Base-by-base conservation (phyloP, 2,329 filamentous ascomycete species). In the Arthrobotrys musiformis region DNA sequence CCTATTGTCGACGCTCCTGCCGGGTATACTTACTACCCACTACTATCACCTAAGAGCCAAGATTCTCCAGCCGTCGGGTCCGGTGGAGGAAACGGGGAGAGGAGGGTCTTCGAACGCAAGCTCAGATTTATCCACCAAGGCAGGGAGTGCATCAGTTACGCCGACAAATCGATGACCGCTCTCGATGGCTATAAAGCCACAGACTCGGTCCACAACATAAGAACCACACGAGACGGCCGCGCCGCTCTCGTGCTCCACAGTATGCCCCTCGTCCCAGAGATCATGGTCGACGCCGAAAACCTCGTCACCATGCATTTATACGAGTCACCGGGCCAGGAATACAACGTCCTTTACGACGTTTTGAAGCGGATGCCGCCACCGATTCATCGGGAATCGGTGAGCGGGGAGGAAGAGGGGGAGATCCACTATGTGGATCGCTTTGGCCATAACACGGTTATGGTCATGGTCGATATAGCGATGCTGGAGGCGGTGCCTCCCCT, bases 391-490 rank as follows among this genome's bases (percentile, higher is more conserved):
- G 22, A 11, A 17, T 4, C 9, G 28, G 15, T n/a, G n/a, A n/a
- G n/a, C n/a, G n/a, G n/a, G 50, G 26, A 33, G 26, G 35, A 54
- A 26, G 4, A 11, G 9, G 46, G 28, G 22, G 46, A 22, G 17
- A 60, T 15, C 9, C 33, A 37, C 22, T 60, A 24, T 17, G 54
- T 60, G 2, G 30, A 63, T 17, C 56, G 56, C 1, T 70, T 54
- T 17, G 5, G 13, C 13, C 50, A 60, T 33, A 56, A n/a, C 19
- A 63, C 61, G n/a, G 11, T 62, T 19, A 54, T 63, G 56, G 8
- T 62, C 3, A 30, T 35, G 15, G 44, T 70, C 6, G 42, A n/a
- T 44, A 13, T 56, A 2, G 11, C 13, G 7, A 56, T 46, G 2
- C 6, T 50, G 4, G 9, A 50, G 11, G 46, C 1, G 15, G 11